phyloP scores from a whole-genome alignment of 345 rosid genomes.

The Bruguiera sexangula region DNA sequence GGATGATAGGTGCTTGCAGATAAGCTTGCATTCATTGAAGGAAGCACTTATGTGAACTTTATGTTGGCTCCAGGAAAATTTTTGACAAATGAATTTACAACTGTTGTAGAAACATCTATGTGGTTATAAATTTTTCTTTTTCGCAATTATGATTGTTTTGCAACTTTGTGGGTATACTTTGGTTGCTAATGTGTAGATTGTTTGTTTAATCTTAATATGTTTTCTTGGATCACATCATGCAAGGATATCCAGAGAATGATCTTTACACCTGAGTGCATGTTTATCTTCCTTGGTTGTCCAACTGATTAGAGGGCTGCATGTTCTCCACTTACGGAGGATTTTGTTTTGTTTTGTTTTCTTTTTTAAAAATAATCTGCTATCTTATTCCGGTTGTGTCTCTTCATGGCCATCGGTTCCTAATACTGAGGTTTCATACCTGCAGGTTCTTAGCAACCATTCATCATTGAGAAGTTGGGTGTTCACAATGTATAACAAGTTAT shows the following conservation, averaged over 20 bases:
- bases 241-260: neutral
- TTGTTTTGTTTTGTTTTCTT: no score
- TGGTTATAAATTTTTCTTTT: neutral
- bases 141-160: neutral
- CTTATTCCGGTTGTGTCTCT: no score
- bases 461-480: slow-evolving; percentile 68
- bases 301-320: neutral
- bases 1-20: no score
- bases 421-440: slow-evolving; percentile 22
- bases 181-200: neutral
- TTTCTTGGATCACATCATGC: neutral
- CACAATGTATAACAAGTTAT: slow-evolving; percentile 54
- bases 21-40: no score
- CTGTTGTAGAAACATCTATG: no score
- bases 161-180: neutral
- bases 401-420: no score
- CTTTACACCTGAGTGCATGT: slow-evolving; percentile 1
- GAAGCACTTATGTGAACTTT: no score
- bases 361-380: no score
- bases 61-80: no score
- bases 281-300: neutral
- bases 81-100: no score
- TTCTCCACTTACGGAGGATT: neutral
- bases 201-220: neutral
- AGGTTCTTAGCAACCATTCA: slow-evolving; percentile 61